Evolutionary conservation across 495 filamentous ascomycete species (phyloP).

Genomic region (Podospora didyma): DNA sequence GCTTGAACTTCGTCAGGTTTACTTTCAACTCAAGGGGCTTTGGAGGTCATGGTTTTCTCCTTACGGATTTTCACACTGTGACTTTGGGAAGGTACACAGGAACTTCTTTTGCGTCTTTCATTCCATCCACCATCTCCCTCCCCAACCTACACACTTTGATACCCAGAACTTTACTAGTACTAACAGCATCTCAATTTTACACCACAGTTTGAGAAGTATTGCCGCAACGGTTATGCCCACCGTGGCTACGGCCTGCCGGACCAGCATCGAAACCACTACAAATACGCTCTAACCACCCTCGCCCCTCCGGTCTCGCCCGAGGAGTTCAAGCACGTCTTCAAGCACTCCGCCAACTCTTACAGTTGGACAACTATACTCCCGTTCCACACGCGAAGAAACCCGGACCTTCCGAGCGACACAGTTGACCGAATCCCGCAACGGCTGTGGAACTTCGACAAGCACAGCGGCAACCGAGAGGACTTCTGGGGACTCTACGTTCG

Average conservation of each 20-base stretch:
- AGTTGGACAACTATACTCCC: too few relatives aligned
- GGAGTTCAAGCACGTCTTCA: background rate
- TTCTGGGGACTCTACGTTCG: slow-evolving; percentile 1
- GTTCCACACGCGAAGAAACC: too few relatives aligned
- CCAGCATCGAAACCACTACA: too few relatives aligned
- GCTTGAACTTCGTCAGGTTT: background rate
- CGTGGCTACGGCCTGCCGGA: too few relatives aligned
- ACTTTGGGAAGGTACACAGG: background rate
- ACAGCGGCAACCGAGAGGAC: background rate
- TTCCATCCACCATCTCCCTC: too few relatives aligned
- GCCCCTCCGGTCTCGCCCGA: background rate
- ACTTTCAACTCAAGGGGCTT: background rate
- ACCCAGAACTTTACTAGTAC: too few relatives aligned
- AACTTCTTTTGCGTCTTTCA: too few relatives aligned
- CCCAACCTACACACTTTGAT: too few relatives aligned
- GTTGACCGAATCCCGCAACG: slow-evolving; percentile 1
- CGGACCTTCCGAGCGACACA: background rate
- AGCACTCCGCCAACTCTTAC: too few relatives aligned
- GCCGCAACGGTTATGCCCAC: background rate
- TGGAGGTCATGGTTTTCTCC: background rate
- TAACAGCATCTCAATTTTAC: too few relatives aligned
- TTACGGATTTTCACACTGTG: slow-evolving; percentile 1
- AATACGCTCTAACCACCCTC: too few relatives aligned
- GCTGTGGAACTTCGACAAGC: slow-evolving; percentile 1
- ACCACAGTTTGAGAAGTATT: background rate